Percentiles rank a stretch among this genome's conserved stretches.
phyloP scores from a whole-genome alignment of 345 rosid species.

The Noccaea bulbosa region DNA sequence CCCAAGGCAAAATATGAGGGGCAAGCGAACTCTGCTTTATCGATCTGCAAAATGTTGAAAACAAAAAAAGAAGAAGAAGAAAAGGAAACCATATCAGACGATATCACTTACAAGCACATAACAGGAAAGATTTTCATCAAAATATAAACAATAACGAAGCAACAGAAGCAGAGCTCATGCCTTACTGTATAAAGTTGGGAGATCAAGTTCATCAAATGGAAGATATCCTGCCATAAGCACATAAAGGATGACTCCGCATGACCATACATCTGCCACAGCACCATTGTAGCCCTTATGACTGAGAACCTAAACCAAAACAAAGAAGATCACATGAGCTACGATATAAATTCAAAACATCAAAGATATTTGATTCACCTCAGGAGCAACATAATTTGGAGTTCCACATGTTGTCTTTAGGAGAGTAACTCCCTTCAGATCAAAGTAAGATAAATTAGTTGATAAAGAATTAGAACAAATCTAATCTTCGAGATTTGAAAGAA shows the following conservation, averaged over 20 bases:
- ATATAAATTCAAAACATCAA: not conserved
- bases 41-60: conserved; percentile 59
- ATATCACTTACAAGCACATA: conserved; percentile 16
- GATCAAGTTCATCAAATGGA: conserved; percentile 98
- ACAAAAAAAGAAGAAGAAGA: not conserved
- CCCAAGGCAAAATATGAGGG: conserved; percentile 92
- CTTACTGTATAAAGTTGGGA: conserved; percentile 91
- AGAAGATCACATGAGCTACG: conserved; percentile 21
- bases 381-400: conserved; percentile 96
- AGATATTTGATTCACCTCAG: conserved; percentile 64
- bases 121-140: not conserved
- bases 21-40: conserved; percentile 79
- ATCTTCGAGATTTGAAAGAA: not conserved
- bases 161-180: conserved; percentile 52
- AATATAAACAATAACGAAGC: conserved; percentile 19
- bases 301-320: conserved; percentile 66
- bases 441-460: conserved; percentile 4
- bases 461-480: not conserved
- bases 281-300: conserved; percentile 96
- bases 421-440: conserved; percentile 69
- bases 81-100: conserved; percentile 24
- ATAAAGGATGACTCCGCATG: conserved; percentile 94
- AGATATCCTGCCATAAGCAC: conserved; percentile 97
- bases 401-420: conserved; percentile 93
- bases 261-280: conserved; percentile 96